Evolutionary conservation across 495 filamentous ascomycete species (phyloP), one percentile per base, ranked within the genome.

Genomic region (Amphirosellinia nigrospora): DNA sequence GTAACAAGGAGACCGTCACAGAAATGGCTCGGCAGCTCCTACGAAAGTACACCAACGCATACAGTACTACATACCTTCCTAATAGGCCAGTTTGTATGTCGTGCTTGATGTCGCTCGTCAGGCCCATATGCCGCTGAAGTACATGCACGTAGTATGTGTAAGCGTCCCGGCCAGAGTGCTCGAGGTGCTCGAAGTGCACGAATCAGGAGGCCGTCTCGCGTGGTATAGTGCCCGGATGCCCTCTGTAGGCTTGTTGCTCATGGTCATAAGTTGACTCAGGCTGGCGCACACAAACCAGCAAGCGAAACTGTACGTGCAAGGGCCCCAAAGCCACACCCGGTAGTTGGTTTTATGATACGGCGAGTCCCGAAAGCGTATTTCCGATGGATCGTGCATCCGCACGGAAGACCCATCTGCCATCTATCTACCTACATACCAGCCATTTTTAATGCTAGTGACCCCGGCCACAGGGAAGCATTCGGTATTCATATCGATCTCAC

Each of bases 291-390:
- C 32, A 58, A 21, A 36, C 32, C 55, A 34, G 2, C 26, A 53
- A 30, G 26, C 32, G 30, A 34, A 58, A 1, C 16, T 7, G 19
- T 21, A 58, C 32, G 19, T 21, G 60, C 60, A 43, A 63, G 39
- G 38, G 11, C 38, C 15, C 6, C 30, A 23, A 64, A 64, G 41
- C 61, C 61, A 64, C 41, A 50, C 16, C 23, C 43, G 43, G 61
- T 50, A 64, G 61, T 64, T 64, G 61, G 23, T 21, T 45, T 36
- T 6, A 15, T 64, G 13, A 15, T 16, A 11, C 61, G 41, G 61
- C 61, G 61, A 50, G 61, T 48, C 41, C 61, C 61, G 61, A 64
- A 63, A 50, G 61, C 61, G 61, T 50, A 48, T 48, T 50, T 9
- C 61, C 61, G 61, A 64, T 50, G 30, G 28, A 26, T 23, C 43